These are phyloP conservation scores for Marasmius sp. DNA, from an alignment of 1,284 basidiomycete genomes.

Conservation along the genomic window DNA sequence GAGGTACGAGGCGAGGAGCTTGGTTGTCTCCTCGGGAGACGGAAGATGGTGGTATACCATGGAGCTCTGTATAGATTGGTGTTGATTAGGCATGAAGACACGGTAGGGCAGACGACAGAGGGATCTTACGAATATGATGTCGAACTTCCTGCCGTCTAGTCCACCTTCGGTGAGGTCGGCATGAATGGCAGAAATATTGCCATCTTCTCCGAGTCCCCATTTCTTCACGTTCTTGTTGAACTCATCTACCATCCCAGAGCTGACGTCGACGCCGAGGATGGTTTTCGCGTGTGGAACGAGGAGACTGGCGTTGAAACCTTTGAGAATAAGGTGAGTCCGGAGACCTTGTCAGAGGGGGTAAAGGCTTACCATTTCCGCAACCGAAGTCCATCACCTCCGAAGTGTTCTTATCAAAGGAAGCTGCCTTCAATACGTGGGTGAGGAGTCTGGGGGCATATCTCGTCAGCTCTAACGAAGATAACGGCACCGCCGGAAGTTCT, in stretches of 20 bases:
- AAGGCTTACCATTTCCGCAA: constrained; percentile 61
- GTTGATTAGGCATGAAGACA: not conserved
- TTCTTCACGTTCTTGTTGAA: constrained; percentile 57
- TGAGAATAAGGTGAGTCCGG: constrained; percentile 21
- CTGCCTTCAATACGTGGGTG: constrained; percentile 33
- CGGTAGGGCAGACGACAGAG: constrained; percentile 8
- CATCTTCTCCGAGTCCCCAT: constrained; percentile 55
- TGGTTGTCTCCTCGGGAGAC: constrained; percentile 43
- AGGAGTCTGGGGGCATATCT: not conserved
- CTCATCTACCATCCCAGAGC: constrained; percentile 57
- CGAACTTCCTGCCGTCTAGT: constrained; percentile 55
- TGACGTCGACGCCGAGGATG: constrained; percentile 72
- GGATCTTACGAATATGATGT: constrained; percentile 52
- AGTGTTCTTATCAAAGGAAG: constrained; percentile 51
- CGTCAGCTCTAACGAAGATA: too few species aligned
- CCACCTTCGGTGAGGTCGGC: constrained; percentile 46
- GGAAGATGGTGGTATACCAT: constrained; percentile 69
- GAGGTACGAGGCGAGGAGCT: constrained; percentile 50
- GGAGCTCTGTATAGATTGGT: constrained; percentile 48
- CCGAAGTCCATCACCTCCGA: constrained; percentile 70
- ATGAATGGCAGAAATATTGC: constrained; percentile 57
- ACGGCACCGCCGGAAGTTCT: not conserved
- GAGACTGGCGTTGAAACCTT: constrained; percentile 57
- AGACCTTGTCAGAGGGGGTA: not conserved
- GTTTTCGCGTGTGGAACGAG: constrained; percentile 54